Evolutionary conservation across 495 filamentous ascomycete genomes (phyloP).

Genomic region (Penicillium crystallinum): DNA sequence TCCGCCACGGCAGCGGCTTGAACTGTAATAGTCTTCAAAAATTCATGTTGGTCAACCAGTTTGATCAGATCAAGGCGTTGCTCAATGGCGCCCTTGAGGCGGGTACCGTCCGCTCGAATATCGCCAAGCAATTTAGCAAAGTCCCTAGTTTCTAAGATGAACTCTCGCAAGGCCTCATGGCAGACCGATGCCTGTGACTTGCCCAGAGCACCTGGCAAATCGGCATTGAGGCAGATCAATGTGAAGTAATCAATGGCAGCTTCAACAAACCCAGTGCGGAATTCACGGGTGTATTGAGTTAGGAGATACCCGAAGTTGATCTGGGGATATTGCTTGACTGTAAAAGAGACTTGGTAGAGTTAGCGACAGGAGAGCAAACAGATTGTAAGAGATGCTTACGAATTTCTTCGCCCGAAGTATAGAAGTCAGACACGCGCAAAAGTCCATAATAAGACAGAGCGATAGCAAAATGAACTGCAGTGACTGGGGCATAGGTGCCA

Average conservation of each 20-base stretch:
- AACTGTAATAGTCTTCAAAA: constrained; percentile 78
- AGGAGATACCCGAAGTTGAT: constrained; percentile 92
- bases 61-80: constrained; percentile 81
- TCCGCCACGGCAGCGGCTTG: constrained; percentile 89
- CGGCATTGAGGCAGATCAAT: constrained; percentile 87
- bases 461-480: constrained; percentile 92
- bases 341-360: constrained; percentile 49
- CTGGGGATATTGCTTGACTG: constrained; percentile 74
- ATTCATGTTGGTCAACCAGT: constrained; percentile 70
- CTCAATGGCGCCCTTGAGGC: constrained; percentile 82
- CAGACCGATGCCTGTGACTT: constrained; percentile 75
- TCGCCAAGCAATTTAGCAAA: constrained; percentile 93
- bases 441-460: constrained; percentile 87
- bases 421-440: constrained; percentile 73
- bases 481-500: constrained; percentile 80
- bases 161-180: constrained; percentile 90
- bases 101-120: constrained; percentile 71
- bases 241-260: constrained; percentile 91
- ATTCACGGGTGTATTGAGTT: constrained; percentile 92
- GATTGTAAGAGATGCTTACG: constrained; percentile 40
- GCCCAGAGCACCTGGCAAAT: constrained; percentile 67
- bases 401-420: constrained; percentile 63
- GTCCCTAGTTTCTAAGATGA: constrained; percentile 88
- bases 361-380: constrained; percentile 30
- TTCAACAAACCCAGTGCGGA: constrained; percentile 79